A percentile compares a stretch with the other conserved stretches of the same genome.
These are phyloP conservation scores for Talaromyces sp. DNA, from an alignment of 2,329 filamentous ascomycete species.

Conservation along the genomic window DNA sequence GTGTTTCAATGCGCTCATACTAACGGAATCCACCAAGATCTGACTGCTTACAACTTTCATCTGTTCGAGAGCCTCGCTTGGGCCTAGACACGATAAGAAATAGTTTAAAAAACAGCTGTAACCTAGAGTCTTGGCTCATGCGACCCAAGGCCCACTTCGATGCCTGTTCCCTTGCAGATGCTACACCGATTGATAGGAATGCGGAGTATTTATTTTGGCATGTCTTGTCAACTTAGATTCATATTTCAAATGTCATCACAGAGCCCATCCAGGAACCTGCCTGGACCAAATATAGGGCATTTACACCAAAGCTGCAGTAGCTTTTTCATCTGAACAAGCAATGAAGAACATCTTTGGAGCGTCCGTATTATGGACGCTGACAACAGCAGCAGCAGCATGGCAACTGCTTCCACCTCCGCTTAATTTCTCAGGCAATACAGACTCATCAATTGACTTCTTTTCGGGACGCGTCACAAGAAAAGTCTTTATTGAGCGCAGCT, in stretches of 20 bases:
- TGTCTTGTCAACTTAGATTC: not conserved
- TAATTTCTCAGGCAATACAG: conserved; percentile 10
- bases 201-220: not conserved
- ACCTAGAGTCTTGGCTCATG: not conserved
- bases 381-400: conserved; percentile 24
- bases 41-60: not conserved
- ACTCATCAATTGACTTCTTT: not conserved
- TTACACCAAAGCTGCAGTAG: not conserved
- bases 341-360: not conserved
- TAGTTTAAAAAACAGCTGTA: not conserved
- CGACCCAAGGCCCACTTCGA: not conserved
- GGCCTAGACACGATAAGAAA: not conserved
- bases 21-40: not conserved
- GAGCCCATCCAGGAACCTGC: not conserved
- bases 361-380: not conserved
- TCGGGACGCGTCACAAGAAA: conserved; percentile 15
- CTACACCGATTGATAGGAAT: not conserved
- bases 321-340: not conserved
- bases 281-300: not conserved
- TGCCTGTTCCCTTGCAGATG: not conserved
- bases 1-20: not conserved
- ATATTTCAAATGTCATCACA: not conserved
- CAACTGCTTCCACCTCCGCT: conserved; percentile 37
- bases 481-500: conserved; percentile 39
- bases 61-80: not conserved